A percentile compares a stretch with the other conserved stretches of the same genome.
Conservation (phyloP, 768 basidiomycete species). For the Pisolithus albus region DNA sequence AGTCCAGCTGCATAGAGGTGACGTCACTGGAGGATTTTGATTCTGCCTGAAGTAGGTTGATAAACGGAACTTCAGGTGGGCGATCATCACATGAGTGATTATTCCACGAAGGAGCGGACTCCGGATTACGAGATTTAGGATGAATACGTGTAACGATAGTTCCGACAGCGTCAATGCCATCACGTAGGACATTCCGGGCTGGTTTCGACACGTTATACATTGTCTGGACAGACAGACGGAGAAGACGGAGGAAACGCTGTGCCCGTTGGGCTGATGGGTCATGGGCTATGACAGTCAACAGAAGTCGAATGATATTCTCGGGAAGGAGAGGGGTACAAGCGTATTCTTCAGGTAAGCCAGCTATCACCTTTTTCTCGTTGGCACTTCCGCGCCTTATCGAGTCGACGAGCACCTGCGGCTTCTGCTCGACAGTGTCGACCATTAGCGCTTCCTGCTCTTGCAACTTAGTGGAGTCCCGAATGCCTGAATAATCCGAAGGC, state of each 20-base stretch:
- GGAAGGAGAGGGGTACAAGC: slow-evolving; percentile 49
- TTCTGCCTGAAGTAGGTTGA: slow-evolving; percentile 34
- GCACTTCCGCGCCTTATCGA: slow-evolving; percentile 39
- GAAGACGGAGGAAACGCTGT: slow-evolving; percentile 58
- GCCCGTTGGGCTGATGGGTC: slow-evolving; percentile 61
- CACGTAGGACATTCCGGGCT: slow-evolving; percentile 50
- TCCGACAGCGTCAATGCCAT: slow-evolving; percentile 66
- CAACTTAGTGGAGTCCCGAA: slow-evolving; percentile 52
- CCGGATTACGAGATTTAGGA: slow-evolving; percentile 38
- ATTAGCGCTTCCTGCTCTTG: slow-evolving; percentile 70
- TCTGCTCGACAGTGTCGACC: slow-evolving; percentile 63
- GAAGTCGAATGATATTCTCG: slow-evolving; percentile 62
- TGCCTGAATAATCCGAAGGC: slow-evolving; percentile 56
- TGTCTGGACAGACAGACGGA: slow-evolving; percentile 49
- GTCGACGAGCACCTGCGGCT: slow-evolving; percentile 61
- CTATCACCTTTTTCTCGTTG: slow-evolving; percentile 36
- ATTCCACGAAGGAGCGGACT: slow-evolving; percentile 22
- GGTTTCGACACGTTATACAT: slow-evolving; percentile 51
- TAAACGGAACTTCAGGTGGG: slow-evolving; percentile 23
- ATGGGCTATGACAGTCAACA: slow-evolving; percentile 75
- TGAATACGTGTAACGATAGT: slow-evolving; percentile 41
- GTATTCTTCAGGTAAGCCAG: slow-evolving; percentile 49
- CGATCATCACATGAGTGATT: slow-evolving; percentile 17
- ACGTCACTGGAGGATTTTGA: slow-evolving; percentile 48
- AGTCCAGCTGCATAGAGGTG: slow-evolving; percentile 56